These are phyloP conservation scores for Kazachstania sp. DNA, from an alignment of 1,139 yeast genomes.

Conservation along the genomic window DNA sequence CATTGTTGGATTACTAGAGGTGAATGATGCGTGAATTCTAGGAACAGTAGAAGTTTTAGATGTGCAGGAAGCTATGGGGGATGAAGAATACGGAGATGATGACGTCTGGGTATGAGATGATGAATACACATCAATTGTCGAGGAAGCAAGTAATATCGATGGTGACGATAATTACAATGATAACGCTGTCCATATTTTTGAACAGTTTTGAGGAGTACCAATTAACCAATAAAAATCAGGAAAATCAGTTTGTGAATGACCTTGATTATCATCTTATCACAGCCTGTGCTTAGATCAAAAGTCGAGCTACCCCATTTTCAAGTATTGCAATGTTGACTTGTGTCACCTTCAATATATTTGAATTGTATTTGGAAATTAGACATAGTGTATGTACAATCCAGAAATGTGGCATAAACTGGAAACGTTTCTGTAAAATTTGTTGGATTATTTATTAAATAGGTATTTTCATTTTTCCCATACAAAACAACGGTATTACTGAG, in stretches of 20 bases:
- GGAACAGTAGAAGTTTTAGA: too few relatives aligned
- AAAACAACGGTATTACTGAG: conserved; percentile 22
- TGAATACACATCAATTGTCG: too few relatives aligned
- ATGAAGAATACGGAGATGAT: too few relatives aligned
- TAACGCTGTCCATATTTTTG: too few relatives aligned
- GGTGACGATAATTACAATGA: too few relatives aligned
- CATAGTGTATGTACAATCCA: conserved; percentile 15
- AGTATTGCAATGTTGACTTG: conserved; percentile 8
- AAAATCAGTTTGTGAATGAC: conserved; percentile 25
- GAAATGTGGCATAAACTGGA: conserved; percentile 16
- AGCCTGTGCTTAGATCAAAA: conserved; percentile 27
- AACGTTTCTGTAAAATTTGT: conserved; percentile 26
- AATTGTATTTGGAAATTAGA: conserved; percentile 28
- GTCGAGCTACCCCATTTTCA: conserved; percentile 20
- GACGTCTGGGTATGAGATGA: too few relatives aligned
- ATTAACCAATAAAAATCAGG: conserved; percentile 27
- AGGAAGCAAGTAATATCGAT: too few relatives aligned
- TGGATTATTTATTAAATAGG: conserved; percentile 19
- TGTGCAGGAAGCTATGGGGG: too few relatives aligned
- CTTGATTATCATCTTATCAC: conserved; percentile 24
- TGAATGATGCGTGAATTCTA: too few relatives aligned
- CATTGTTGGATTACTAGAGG: too few relatives aligned
- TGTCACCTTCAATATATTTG: conserved; percentile 23
- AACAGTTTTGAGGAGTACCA: too few relatives aligned
- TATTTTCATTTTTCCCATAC: conserved; percentile 21